Base-by-base conservation (phyloP, 345 rosid genomes). In the rapeseed (Brassica napus) region DNA sequence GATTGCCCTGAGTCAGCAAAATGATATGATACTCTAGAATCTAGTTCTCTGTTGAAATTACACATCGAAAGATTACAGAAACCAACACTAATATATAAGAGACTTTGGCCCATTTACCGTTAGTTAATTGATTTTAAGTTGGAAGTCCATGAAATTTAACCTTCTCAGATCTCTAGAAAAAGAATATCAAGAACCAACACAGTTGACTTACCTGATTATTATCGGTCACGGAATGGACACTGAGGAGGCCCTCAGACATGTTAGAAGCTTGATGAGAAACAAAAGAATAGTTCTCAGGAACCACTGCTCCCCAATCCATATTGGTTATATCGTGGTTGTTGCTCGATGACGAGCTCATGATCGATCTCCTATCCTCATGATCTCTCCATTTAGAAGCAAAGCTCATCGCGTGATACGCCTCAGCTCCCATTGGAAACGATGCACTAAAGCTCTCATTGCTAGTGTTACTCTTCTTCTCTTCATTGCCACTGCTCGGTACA, bases 321-420 rank as follows among this genome's bases (percentile, higher is more conserved):
- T 52, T 52, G 1, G 57, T 5, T 52, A 52, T n/a, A 18, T 52
- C 57, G 21, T n/a, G 57, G 21, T 52, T 52, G 57, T 52, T 52
- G 57, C 57, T 52, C 57, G 72, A 52, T n/a, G 57, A 79, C 10
- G 88, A 86, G 83, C 77, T 81, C 65, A 24, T 76, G 54, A 68
- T 79, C 72, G 81, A 82, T 24, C 81, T 82, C 23, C 78, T 79
- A 31, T 86, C 87, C 70, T 83, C 88, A 8, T 79, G 63, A 82
- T 83, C 86, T 77, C 63, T 72, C 84, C 84, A 82, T 55, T 73
- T 77, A 18, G 84, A 82, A 49, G 71, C 58, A 75, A 74, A 77
- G 57, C 58, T 82, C 82, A 72, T 73, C 0, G 78, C 69, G 47
- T 77, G 54, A 64, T 82, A 82, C 0, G 78, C 77, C 8, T 82